phyloP scores from a whole-genome alignment of 371 early-diverging fungal genomes.

The Zopfochytrium polystomum region DNA sequence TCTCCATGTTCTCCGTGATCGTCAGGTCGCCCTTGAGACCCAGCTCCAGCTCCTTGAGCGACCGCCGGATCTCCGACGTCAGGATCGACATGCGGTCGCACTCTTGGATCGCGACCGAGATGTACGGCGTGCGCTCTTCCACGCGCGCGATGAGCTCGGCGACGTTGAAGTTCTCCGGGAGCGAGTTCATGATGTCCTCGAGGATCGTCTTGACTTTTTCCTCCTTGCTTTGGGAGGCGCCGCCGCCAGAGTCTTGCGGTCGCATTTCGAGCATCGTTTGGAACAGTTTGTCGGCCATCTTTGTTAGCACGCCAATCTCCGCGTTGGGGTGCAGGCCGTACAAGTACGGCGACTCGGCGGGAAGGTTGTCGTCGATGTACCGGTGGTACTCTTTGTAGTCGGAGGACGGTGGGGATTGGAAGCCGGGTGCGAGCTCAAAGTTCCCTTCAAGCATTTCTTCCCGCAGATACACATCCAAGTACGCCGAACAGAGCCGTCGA shows the following conservation, averaged over 20 bases:
- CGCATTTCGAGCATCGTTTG: constrained; percentile 64
- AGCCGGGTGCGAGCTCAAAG: constrained; percentile 61
- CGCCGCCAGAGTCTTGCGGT: constrained; percentile 54
- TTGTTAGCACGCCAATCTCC: constrained; percentile 62
- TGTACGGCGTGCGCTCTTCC: constrained; percentile 63
- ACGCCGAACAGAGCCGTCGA: constrained; percentile 57
- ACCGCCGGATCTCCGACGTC: constrained; percentile 54
- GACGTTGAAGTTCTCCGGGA: constrained; percentile 61
- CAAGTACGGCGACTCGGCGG: constrained; percentile 57
- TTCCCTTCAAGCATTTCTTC: constrained; percentile 58
- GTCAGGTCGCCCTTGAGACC: constrained; percentile 62
- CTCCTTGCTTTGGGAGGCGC: constrained; percentile 51
- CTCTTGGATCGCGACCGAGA: constrained; percentile 61
- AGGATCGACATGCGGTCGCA: constrained; percentile 60
- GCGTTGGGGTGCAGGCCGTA: constrained; percentile 66
- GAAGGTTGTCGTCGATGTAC: constrained; percentile 61
- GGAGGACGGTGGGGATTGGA: constrained; percentile 49
- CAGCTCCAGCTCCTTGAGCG: constrained; percentile 56
- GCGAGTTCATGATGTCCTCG: constrained; percentile 54
- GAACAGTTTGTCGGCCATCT: constrained; percentile 60
- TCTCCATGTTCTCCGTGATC: constrained; percentile 61
- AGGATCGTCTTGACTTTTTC: constrained; percentile 55
- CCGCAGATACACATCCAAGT: constrained; percentile 57
- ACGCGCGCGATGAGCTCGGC: constrained; percentile 55
- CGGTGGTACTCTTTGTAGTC: constrained; percentile 64